Evolutionary conservation across 371 early-diverging fungal genomes (phyloP), one percentile per base, ranked within the genome.

Genomic region (Rhizopus sp.): DNA sequence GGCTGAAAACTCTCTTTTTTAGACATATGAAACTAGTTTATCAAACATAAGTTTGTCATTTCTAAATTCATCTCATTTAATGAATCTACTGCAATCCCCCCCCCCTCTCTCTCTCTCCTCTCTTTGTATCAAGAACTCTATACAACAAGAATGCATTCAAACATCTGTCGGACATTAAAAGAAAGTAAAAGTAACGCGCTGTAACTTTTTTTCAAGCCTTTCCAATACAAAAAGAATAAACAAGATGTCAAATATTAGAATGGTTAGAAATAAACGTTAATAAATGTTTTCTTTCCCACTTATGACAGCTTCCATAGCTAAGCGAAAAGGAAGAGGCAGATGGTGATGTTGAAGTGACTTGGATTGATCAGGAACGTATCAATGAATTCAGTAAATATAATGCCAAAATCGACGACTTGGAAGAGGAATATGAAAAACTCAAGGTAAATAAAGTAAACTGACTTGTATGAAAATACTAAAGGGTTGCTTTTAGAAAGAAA

Each of bases 291-390:
- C 29, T 38, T 7, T 7, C 49, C 32, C 64, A 41, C 5, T 53
- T 30, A 10, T 53, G 12, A 32, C 3, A 1, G 1, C 32, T 4
- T 9, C 6, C 31, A 48, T 66, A 76, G 76, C 57, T 76, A 12
- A 67, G 87, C 78, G 75, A 90, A 38, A 80, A 88, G 58, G 82
- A 88, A 45, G 88, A 88, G 38, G 85, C 93, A 42, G 93, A 94
- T 60, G 85, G 84, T 47, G 95, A 96, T 54, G 86, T 87, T 53
- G 92, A 95, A 66, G 96, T 98, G 16, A 88, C 89, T 8, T 93
- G 94, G 92, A 87, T 89, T 62, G 98, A 98, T 76, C 98, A 98
- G 78, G 75, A 88, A 56, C 89, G 89, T 52, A 98, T 98, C 77
- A 98, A 98, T 80, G 69, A 79, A 47, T 98, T 98, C 69, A 90